These are phyloP conservation scores for Santalum album DNA, from an alignment of 164 flowering plant genomes.

Conservation along the genomic window DNA sequence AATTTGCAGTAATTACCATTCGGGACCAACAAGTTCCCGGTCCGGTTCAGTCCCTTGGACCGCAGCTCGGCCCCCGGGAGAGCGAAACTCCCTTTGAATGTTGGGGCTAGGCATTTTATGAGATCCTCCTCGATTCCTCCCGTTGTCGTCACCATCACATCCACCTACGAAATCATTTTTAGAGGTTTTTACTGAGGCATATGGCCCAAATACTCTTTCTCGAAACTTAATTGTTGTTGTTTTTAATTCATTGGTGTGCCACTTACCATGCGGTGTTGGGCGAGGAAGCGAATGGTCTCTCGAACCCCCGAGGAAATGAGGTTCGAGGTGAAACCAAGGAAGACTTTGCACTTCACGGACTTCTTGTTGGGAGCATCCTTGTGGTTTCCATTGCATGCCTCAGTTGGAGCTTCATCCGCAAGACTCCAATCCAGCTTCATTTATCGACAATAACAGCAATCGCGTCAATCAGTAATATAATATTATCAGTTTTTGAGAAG, in stretches of 20 bases:
- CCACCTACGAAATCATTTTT: constrained; percentile 91
- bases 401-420: constrained; percentile 43
- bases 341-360: constrained; percentile 50
- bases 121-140: constrained; percentile 99
- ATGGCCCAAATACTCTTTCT: no score
- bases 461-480: no score
- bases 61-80: constrained; percentile 72
- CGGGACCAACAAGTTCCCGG: constrained; percentile 92
- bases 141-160: constrained; percentile 89
- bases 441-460: no score
- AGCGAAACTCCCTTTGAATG: constrained; percentile 79
- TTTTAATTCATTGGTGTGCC: no score
- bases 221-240: no score
- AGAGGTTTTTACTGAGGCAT: no score
- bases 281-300: constrained; percentile 73
- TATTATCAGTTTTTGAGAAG: no score
- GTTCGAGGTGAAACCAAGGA: constrained; percentile 91
- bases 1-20: constrained; percentile 97
- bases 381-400: constrained; percentile 28
- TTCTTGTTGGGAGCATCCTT: no score
- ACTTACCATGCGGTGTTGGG: no score
- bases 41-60: constrained; percentile 84
- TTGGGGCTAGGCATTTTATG: constrained; percentile 94
- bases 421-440: constrained; percentile 86
- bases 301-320: constrained; percentile 85